Conservation (phyloP, 1,284 basidiomycete species). For the Ustilago shanxiensis region DNA sequence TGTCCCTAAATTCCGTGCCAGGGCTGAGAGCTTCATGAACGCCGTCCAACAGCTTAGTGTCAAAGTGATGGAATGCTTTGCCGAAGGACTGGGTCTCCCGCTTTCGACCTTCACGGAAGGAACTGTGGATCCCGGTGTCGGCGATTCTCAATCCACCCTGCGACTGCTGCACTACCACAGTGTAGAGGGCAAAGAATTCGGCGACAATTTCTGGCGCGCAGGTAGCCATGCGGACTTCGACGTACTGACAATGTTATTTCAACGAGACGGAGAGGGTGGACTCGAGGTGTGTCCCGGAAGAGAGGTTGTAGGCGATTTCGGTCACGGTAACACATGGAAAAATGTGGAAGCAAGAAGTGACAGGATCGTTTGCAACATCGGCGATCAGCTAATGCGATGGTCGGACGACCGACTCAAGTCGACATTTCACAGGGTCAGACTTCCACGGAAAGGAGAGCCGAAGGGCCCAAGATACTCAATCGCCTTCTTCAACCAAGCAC, state of each 20-base stretch:
- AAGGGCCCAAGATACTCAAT: constrained; percentile 61
- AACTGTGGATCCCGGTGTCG: constrained; percentile 49
- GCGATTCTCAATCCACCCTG: constrained; percentile 75
- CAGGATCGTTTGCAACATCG: constrained; percentile 76
- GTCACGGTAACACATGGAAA: constrained; percentile 73
- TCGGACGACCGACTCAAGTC: constrained; percentile 77
- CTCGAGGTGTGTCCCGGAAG: constrained; percentile 73
- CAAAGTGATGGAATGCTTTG: constrained; percentile 71
- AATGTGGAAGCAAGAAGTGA: constrained; percentile 72
- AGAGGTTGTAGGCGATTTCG: constrained; percentile 74
- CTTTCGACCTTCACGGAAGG: constrained; percentile 71
- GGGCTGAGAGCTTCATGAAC: constrained; percentile 74
- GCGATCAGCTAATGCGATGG: constrained; percentile 77
- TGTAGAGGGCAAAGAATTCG: constrained; percentile 67
- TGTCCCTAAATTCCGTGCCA: constrained; percentile 75
- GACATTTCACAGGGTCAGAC: constrained; percentile 76
- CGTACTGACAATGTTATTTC: constrained; percentile 76
- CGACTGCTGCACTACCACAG: constrained; percentile 76
- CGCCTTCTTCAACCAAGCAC: constrained; percentile 66
- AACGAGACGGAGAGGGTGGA: constrained; percentile 75
- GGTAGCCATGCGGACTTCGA: constrained; percentile 77
- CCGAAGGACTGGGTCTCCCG: constrained; percentile 73
- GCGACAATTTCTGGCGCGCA: constrained; percentile 72
- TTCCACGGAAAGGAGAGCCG: constrained; percentile 70
- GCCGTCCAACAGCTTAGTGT: constrained; percentile 74